Evolutionary conservation across 306 rosid genomes (phyloP).

Genomic region (Alnus rubra): DNA sequence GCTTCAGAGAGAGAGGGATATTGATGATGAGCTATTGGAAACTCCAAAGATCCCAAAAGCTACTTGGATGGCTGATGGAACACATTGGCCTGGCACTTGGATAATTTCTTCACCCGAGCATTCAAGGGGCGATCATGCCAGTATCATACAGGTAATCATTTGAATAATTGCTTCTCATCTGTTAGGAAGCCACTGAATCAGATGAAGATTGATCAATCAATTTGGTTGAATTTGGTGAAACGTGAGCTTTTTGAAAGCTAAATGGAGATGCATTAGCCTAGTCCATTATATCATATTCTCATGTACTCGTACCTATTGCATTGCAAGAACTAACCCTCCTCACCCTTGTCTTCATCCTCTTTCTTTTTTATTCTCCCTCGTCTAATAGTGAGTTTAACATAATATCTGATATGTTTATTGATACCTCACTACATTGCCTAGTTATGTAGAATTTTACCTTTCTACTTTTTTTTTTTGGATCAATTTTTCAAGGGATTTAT

Average conservation of each 20-base stretch:
- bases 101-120: slow-evolving; percentile 49
- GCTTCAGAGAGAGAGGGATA: slow-evolving; percentile 47
- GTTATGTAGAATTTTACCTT: background rate
- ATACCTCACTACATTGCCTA: background rate
- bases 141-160: slow-evolving; percentile 68
- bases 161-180: background rate
- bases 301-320: background rate
- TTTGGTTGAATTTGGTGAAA: background rate
- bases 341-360: background rate
- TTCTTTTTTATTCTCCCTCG: background rate
- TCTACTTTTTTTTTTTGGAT: background rate
- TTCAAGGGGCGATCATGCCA: slow-evolving; percentile 78
- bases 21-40: slow-evolving; percentile 60
- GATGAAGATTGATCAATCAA: background rate
- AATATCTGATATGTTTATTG: background rate
- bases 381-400: background rate
- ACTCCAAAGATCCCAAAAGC: slow-evolving; percentile 55
- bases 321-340: background rate
- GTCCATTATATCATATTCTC: background rate
- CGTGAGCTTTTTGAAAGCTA: slow-evolving; percentile 8
- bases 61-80: slow-evolving; percentile 79
- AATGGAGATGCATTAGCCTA: background rate
- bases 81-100: slow-evolving; percentile 89
- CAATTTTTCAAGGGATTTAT: background rate
- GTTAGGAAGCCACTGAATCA: background rate